Conservation (phyloP, 2,329 filamentous ascomycete genomes). For the Fusarium buxicola region DNA sequence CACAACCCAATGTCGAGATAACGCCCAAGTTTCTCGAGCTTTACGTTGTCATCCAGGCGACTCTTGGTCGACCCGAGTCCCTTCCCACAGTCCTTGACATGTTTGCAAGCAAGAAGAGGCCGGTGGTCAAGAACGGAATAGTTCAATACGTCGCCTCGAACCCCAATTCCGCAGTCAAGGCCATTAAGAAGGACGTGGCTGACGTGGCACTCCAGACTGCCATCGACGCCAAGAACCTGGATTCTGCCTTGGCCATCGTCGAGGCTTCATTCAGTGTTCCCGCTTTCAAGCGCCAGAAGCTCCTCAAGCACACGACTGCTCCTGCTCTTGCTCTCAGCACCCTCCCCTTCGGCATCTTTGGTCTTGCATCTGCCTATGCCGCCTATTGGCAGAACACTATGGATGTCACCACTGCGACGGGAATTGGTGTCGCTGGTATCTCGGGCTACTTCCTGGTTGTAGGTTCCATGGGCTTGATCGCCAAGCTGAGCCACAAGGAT, state of each 20-base stretch:
- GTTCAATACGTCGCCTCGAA: slow-evolving; percentile 72
- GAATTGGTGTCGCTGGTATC: slow-evolving; percentile 82
- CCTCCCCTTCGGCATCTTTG: slow-evolving; percentile 76
- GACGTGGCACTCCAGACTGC: slow-evolving; percentile 81
- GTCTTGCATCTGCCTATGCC: slow-evolving; percentile 67
- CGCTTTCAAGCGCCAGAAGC: slow-evolving; percentile 75
- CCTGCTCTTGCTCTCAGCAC: slow-evolving; percentile 68
- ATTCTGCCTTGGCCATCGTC: slow-evolving; percentile 80
- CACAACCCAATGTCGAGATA: slow-evolving; percentile 83
- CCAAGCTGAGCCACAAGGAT: slow-evolving; percentile 88
- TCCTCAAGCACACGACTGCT: slow-evolving; percentile 71
- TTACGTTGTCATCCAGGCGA: slow-evolving; percentile 82
- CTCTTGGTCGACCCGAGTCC: slow-evolving; percentile 78
- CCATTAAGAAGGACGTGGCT: slow-evolving; percentile 77
- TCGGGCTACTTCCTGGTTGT: slow-evolving; percentile 86
- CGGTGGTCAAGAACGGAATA: slow-evolving; percentile 68
- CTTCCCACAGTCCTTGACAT: slow-evolving; percentile 84
- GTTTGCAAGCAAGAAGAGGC: slow-evolving; percentile 85
- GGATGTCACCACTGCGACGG: slow-evolving; percentile 79
- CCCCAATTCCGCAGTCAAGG: slow-evolving; percentile 75
- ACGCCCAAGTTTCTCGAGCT: slow-evolving; percentile 75
- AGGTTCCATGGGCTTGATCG: slow-evolving; percentile 83
- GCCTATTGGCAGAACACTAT: slow-evolving; percentile 72
- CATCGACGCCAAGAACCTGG: slow-evolving; percentile 81
- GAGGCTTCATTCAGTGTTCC: slow-evolving; percentile 74